phyloP scores from a whole-genome alignment of 192 early-diverging fungal genomes.

The Dispira simplex region DNA sequence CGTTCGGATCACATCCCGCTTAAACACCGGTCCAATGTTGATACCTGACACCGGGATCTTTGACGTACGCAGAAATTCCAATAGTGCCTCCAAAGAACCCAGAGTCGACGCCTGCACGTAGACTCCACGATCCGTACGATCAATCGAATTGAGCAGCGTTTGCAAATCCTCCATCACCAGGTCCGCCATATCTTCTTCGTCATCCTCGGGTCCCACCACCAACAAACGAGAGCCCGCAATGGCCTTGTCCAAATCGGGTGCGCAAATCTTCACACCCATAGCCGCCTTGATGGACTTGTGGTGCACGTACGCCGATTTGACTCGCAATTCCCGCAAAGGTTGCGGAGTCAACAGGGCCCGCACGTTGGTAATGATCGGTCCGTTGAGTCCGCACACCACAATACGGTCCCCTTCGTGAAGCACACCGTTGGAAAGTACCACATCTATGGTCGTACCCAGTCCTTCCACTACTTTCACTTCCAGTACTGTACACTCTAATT shows the following conservation, averaged over 20 bases:
- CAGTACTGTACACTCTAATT: conserved; percentile 93
- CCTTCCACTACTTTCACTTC: conserved; percentile 99
- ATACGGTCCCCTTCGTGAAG: conserved; percentile 93
- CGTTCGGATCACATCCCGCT: conserved; percentile 87
- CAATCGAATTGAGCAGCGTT: conserved; percentile 55
- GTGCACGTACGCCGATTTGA: conserved; percentile 93
- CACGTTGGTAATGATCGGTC: conserved; percentile 85
- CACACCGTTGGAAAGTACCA: conserved; percentile 87
- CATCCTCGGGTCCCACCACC: conserved; percentile 88
- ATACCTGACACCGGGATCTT: conserved; percentile 96
- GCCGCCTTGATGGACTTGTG: conserved; percentile 96
- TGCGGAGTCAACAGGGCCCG: conserved; percentile 97
- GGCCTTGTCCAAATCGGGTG: conserved; percentile 86
- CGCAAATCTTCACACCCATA: conserved; percentile 89
- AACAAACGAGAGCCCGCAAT: conserved; percentile 93
- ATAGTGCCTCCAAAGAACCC: conserved; percentile 92
- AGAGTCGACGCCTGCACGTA: conserved; percentile 97
- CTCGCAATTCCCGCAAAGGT: conserved; percentile 89
- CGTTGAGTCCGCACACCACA: conserved; percentile 86
- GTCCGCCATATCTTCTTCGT: conserved; percentile 87
- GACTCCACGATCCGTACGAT: conserved; percentile 80
- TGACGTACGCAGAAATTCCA: conserved; percentile 73
- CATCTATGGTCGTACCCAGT: conserved; percentile 94
- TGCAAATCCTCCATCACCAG: conserved; percentile 89
- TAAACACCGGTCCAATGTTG: conserved; percentile 96